Conservation (phyloP, 306 rosid species). For the Fragaria ananassa region DNA sequence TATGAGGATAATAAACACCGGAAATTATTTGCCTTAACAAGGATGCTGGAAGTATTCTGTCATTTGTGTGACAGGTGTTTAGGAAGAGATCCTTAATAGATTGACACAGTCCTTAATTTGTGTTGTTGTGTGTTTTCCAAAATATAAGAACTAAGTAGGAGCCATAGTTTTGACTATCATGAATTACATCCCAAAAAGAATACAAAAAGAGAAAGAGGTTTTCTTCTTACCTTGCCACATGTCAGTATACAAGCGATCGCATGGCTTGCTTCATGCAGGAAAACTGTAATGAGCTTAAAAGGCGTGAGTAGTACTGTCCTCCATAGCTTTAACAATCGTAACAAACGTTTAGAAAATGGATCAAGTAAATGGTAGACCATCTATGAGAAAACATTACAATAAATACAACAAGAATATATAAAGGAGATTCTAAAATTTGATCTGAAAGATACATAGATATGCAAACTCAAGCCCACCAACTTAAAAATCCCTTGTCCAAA, state of each 20-base stretch:
- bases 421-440: too few relatives aligned
- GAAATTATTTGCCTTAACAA: neutral
- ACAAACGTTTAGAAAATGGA: slow-evolving; percentile 28
- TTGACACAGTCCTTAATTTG: neutral
- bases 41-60: neutral
- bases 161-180: neutral
- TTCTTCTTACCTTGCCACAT: slow-evolving; percentile 63
- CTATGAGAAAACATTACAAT: too few relatives aligned
- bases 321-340: slow-evolving; percentile 51
- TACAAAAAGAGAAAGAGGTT: slow-evolving; percentile 17
- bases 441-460: too few relatives aligned
- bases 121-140: too few relatives aligned
- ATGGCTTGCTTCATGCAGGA: slow-evolving; percentile 68
- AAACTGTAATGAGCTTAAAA: slow-evolving; percentile 62
- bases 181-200: neutral
- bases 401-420: too few relatives aligned
- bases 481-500: too few relatives aligned
- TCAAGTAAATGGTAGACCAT: slow-evolving; percentile 1
- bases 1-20: neutral
- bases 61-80: neutral
- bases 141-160: neutral
- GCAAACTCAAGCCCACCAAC: too few relatives aligned
- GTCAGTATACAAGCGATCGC: slow-evolving; percentile 62
- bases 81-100: neutral
- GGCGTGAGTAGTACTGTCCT: slow-evolving; percentile 60